These are phyloP conservation scores for Leccinum subtestaceum DNA, from an alignment of 768 basidiomycete species.

Conservation along the genomic window DNA sequence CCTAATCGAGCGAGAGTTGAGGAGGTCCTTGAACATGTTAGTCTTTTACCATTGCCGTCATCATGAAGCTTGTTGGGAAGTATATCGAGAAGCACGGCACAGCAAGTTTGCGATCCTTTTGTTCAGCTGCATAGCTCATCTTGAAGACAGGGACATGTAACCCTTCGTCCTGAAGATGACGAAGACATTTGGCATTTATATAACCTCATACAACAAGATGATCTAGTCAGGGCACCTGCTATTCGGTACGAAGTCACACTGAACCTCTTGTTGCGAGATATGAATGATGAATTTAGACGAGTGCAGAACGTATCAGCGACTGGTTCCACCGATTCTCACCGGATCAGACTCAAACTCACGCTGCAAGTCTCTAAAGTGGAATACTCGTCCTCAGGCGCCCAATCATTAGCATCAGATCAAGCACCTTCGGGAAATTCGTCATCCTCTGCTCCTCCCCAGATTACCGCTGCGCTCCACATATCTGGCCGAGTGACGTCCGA, in stretches of 20 bases:
- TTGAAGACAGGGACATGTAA: constrained; percentile 76
- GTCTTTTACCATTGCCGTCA: constrained; percentile 1
- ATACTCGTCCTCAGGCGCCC: constrained; percentile 70
- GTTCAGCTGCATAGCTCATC: constrained; percentile 18
- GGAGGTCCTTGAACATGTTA: not conserved
- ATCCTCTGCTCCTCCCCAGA: constrained; percentile 33
- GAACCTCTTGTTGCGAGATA: not conserved
- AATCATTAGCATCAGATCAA: constrained; percentile 48
- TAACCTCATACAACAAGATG: constrained; percentile 90
- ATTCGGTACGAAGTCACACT: constrained; percentile 53
- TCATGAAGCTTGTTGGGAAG: constrained; percentile 85
- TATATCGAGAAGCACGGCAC: constrained; percentile 81
- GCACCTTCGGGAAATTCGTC: constrained; percentile 23
- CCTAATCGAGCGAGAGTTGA: constrained; percentile 17
- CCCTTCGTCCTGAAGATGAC: constrained; percentile 93
- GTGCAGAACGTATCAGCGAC: constrained; percentile 89
- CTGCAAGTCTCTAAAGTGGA: constrained; percentile 75
- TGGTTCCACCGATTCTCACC: constrained; percentile 89
- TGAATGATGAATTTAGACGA: constrained; percentile 47
- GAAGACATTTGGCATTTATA: constrained; percentile 99
- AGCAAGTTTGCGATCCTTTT: constrained; percentile 44
- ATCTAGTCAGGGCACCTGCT: constrained; percentile 81
- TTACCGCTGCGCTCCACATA: constrained; percentile 71
- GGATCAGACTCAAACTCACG: constrained; percentile 83
- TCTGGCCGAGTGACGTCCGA: constrained; percentile 83